Evolutionary conservation across 257 asterid genomes (phyloP).

Genomic region (Perilla frutescens): DNA sequence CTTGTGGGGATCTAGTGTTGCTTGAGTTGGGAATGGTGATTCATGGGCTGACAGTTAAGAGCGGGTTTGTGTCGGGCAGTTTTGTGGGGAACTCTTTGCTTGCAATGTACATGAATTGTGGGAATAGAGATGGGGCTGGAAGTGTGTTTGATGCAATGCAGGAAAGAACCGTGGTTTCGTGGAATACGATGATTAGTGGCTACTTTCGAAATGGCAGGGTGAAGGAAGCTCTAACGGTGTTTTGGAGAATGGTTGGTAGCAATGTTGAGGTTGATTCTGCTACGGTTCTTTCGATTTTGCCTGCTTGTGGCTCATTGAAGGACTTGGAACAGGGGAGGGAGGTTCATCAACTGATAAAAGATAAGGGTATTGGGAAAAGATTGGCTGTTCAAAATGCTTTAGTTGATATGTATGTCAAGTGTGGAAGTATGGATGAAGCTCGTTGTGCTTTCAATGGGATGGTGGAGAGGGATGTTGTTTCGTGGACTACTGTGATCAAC

Average conservation of each 20-base stretch:
- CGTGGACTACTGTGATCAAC: conserved; percentile 87
- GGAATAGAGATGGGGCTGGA: conserved; percentile 63
- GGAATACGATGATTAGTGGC: conserved; percentile 98
- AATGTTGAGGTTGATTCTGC: conserved; percentile 73
- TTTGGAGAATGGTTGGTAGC: conserved; percentile 55
- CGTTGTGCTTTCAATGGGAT: conserved; percentile 59
- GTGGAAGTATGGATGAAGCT: conserved; percentile 74
- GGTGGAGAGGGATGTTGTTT: conserved; percentile 74
- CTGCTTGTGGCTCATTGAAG: conserved; percentile 76
- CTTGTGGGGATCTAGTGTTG: conserved; percentile 65
- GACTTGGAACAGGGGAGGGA: conserved; percentile 62
- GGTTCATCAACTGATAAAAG: conserved; percentile 62
- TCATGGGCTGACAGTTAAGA: conserved; percentile 69
- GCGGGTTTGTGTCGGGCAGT: conserved; percentile 51
- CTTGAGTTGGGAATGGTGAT: conserved; percentile 62
- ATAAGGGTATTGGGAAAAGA: conserved; percentile 51
- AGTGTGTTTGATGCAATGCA: conserved; percentile 63
- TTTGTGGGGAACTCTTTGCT: conserved; percentile 85
- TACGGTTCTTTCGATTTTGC: conserved; percentile 76
- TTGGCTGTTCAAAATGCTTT: conserved; percentile 75
- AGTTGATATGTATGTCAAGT: conserved; percentile 83
- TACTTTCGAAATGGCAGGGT: conserved; percentile 55
- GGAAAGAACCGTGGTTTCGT: conserved; percentile 63
- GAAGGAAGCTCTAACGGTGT: conserved; percentile 61
- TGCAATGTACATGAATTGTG: conserved; percentile 88